Percentiles rank a stretch among this genome's conserved stretches.
Evolutionary conservation across 768 basidiomycete species (phyloP).

Genomic region (Boletales sp.): DNA sequence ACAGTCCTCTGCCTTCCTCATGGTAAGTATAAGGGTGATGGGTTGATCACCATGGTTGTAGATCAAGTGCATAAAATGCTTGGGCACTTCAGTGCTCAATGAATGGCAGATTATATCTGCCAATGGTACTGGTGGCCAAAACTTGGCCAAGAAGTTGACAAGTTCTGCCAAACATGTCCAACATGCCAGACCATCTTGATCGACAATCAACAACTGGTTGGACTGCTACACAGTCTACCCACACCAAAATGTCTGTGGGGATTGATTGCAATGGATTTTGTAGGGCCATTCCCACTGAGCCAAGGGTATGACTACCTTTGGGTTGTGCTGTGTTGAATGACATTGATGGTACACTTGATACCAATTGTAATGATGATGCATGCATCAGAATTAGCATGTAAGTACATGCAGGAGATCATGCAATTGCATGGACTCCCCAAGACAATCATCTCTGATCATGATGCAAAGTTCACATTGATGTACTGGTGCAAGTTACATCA

Average conservation of each 20-base stretch:
- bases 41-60: too few species aligned
- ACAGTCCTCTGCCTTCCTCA: too few species aligned
- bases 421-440: slow-evolving; percentile 29
- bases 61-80: too few species aligned
- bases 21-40: too few species aligned
- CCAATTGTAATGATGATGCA: too few species aligned
- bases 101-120: too few species aligned
- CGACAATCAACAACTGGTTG: slow-evolving; percentile 7
- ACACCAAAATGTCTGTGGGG: slow-evolving; percentile 12
- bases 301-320: slow-evolving; percentile 19
- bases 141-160: slow-evolving; percentile 28
- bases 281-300: slow-evolving; percentile 14
- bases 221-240: not conserved
- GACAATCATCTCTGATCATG: slow-evolving; percentile 26
- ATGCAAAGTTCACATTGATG: slow-evolving; percentile 26
- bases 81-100: too few species aligned
- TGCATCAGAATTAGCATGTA: too few species aligned
- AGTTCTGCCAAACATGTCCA: slow-evolving; percentile 23
- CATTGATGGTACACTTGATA: too few species aligned
- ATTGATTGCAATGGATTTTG: slow-evolving; percentile 16
- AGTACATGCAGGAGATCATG: slow-evolving; percentile 22
- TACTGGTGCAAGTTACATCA: slow-evolving; percentile 19
- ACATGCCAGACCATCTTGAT: slow-evolving; percentile 10
- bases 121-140: slow-evolving; percentile 33
- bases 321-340: slow-evolving; percentile 25